These are phyloP conservation scores for Zizania palustris DNA, from an alignment of 202 grass and related monocot species.

Conservation along the genomic window DNA sequence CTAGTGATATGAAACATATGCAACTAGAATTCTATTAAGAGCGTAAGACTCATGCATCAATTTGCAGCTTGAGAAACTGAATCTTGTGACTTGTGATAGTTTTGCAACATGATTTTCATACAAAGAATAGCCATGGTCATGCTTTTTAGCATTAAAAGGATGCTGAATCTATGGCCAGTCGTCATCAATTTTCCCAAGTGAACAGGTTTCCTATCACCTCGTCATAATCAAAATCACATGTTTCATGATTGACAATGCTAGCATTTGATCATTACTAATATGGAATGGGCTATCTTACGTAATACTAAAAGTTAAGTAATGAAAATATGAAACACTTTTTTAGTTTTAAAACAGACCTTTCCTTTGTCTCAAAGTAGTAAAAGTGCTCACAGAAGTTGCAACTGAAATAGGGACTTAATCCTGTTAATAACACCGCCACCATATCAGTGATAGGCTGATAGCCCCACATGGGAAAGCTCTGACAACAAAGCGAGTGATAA, in stretches of 20 bases:
- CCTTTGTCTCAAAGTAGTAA: slow-evolving; percentile 2
- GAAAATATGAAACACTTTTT: not conserved
- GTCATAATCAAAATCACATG: slow-evolving; percentile 37
- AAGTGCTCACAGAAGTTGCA: not conserved
- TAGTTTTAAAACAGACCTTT: not conserved
- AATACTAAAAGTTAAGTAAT: not conserved
- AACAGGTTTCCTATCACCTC: slow-evolving; percentile 19
- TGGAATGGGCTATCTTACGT: not conserved
- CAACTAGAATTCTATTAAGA: not conserved
- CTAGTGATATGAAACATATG: not conserved
- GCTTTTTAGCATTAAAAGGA: slow-evolving; percentile 20
- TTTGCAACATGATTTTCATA: slow-evolving; percentile 5
- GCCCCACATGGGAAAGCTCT: slow-evolving; percentile 13
- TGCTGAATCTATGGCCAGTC: slow-evolving; percentile 16
- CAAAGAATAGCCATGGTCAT: not conserved
- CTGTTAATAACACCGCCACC: slow-evolving; percentile 17
- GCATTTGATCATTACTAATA: slow-evolving; percentile 19
- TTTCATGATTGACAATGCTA: slow-evolving; percentile 28
- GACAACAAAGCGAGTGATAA: not conserved
- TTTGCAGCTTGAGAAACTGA: slow-evolving; percentile 30
- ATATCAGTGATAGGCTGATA: slow-evolving; percentile 21
- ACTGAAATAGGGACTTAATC: slow-evolving; percentile 1
- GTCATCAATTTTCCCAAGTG: slow-evolving; percentile 31
- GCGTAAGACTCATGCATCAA: not conserved
- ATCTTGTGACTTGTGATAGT: slow-evolving; percentile 20